Percentiles rank a stretch among this genome's conserved stretches.
Evolutionary conservation across 1,139 yeast species (phyloP).

Genomic region (Geotrichum klebahnii): DNA sequence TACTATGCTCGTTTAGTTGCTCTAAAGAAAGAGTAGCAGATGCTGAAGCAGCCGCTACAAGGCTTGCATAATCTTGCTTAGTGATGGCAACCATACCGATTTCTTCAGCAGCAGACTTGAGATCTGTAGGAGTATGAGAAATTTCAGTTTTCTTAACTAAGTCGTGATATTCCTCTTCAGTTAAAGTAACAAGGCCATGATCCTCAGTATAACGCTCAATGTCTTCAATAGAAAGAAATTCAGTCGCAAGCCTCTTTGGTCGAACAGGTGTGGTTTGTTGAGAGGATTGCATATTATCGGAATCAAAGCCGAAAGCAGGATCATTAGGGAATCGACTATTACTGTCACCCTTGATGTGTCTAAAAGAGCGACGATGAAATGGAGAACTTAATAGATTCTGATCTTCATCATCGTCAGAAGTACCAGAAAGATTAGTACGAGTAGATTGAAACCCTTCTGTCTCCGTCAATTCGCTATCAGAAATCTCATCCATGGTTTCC

Average conservation of each 20-base stretch:
- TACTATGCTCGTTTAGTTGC: constrained; percentile 15
- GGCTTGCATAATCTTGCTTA: constrained; percentile 2
- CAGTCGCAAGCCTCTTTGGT: constrained; percentile 28
- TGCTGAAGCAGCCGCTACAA: constrained; percentile 29
- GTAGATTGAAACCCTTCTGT: constrained; percentile 33
- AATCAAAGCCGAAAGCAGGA: neutral
- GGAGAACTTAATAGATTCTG: neutral
- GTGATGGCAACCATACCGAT: constrained; percentile 13
- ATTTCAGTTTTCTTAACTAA: constrained; percentile 21
- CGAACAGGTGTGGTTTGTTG: constrained; percentile 10
- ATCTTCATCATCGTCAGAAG: constrained; percentile 6
- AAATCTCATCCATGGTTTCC: constrained; percentile 34
- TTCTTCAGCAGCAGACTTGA: constrained; percentile 17
- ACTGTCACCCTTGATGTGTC: neutral
- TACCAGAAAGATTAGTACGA: neutral
- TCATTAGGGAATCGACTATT: neutral
- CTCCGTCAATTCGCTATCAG: constrained; percentile 40
- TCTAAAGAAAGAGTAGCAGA: constrained; percentile 45
- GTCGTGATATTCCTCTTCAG: constrained; percentile 46
- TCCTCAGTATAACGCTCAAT: constrained; percentile 49
- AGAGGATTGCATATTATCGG: neutral
- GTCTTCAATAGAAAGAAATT: constrained; percentile 40
- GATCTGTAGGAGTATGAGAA: constrained; percentile 3
- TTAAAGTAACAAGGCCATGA: constrained; percentile 48
- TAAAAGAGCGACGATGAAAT: constrained; percentile 4